Percentiles rank a stretch among this genome's conserved stretches.
phyloP scores from a whole-genome alignment of 2,329 filamentous ascomycete genomes.

The Ampelomyces quisqualis region DNA sequence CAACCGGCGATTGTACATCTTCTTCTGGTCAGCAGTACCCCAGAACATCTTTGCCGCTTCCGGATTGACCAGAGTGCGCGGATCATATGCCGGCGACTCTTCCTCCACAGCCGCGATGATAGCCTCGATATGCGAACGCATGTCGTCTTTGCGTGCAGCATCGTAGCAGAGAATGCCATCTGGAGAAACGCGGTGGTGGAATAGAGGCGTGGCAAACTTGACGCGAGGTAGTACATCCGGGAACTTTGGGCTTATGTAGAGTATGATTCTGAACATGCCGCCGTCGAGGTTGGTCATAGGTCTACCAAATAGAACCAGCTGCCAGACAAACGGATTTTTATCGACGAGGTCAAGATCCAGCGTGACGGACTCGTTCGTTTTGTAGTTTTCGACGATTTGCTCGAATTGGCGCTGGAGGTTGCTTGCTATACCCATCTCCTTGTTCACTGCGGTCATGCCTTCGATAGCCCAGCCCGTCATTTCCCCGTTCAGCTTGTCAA shows the following conservation, averaged over 20 bases:
- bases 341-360: slow-evolving; percentile 76
- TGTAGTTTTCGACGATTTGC: slow-evolving; percentile 75
- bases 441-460: slow-evolving; percentile 62
- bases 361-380: slow-evolving; percentile 66
- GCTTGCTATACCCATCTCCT: slow-evolving; percentile 73
- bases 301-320: slow-evolving; percentile 82
- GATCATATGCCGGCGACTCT: slow-evolving; percentile 84
- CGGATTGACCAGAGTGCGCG: slow-evolving; percentile 79
- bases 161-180: slow-evolving; percentile 80
- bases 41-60: slow-evolving; percentile 86
- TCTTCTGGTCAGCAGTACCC: slow-evolving; percentile 76
- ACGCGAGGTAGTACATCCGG: slow-evolving; percentile 86
- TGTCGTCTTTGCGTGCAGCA: slow-evolving; percentile 69
- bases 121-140: slow-evolving; percentile 78
- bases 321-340: slow-evolving; percentile 87
- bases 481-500: slow-evolving; percentile 70
- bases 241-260: slow-evolving; percentile 80
- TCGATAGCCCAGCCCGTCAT: slow-evolving; percentile 68
- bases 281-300: slow-evolving; percentile 94
- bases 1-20: slow-evolving; percentile 78
- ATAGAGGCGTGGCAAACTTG: slow-evolving; percentile 75
- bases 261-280: slow-evolving; percentile 75
- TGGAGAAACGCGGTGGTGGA: slow-evolving; percentile 81
- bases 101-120: slow-evolving; percentile 84
- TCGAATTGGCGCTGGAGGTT: slow-evolving; percentile 83